These are phyloP conservation scores for Rhizophagus clarus DNA, from an alignment of 192 early-diverging fungal genomes.

Conservation along the genomic window DNA sequence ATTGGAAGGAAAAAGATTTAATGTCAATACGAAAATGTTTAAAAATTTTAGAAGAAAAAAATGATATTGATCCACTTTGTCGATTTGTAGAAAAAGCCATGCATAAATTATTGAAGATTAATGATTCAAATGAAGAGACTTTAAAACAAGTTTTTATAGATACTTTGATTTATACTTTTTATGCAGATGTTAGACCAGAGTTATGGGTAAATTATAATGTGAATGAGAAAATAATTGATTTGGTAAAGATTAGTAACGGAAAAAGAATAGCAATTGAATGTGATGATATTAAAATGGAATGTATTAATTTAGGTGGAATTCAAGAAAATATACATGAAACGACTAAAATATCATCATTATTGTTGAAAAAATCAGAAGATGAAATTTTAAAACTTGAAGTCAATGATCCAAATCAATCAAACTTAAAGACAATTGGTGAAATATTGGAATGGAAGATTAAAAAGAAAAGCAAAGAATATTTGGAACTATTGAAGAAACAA, in stretches of 20 bases:
- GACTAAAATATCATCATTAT: not conserved
- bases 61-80: not conserved
- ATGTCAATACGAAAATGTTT: not conserved
- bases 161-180: not conserved
- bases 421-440: conserved; percentile 2
- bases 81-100: not conserved
- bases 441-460: not conserved
- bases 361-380: conserved; percentile 7
- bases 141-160: not conserved
- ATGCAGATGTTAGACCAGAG: not conserved
- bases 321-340: not conserved
- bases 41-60: not conserved
- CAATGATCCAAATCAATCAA: not conserved
- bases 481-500: too few relatives aligned
- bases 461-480: not conserved
- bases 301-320: not conserved
- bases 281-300: not conserved
- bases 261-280: not conserved
- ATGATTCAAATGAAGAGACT: not conserved
- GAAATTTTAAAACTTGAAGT: conserved; percentile 12
- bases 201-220: not conserved
- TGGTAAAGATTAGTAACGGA: not conserved
- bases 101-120: not conserved
- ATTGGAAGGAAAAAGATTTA: not conserved
- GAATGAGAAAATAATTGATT: not conserved